Evolutionary conservation across 2,329 filamentous ascomycete genomes (phyloP), one percentile per base, ranked within the genome.

Genomic region (Claviceps africana): DNA sequence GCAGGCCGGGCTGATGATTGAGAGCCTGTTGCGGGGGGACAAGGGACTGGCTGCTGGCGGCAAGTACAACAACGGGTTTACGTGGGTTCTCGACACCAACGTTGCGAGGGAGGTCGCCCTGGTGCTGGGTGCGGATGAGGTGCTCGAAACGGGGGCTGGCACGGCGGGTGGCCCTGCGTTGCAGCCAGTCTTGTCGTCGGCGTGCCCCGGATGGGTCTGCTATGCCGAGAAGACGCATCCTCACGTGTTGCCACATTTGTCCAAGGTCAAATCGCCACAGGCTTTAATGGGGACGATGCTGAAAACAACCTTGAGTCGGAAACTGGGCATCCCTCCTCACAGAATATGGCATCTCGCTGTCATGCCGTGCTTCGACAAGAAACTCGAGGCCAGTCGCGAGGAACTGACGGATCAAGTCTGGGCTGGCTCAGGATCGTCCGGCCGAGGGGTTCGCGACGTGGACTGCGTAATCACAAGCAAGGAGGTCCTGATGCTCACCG

Each of bases 331-430:
- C 48, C 68, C 83, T 1, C 85, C 89, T 0, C 82, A 83, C 56
- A 81, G 83, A 59, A 89, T 98, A 64, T 98, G 91, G 88, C 91
- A 97, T 67, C 69, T 97, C 51, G 88, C 91, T 13, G 77, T 98
- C 46, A 98, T 98, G 93, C 93, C 93, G 21, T 98, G 93, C 67
- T 97, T 98, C 66, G 93, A 98, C 67, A 98, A 98, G 74, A 98
- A 98, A 68, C 78, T 98, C 30, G 93, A 98, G 70, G 93, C 93
- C 7, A 95, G 89, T 60, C 83, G 93, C 51, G 85, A 89, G 66
- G 93, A 98, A 67, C 78, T 98, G 40, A 97, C 90, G 1, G 86
- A 91, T 63, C 71, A 77, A 7, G 79, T 81, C 17, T 96, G 90
- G 90, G 72, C 67, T 51, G 72, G 67, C 42, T 70, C 70, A 50